phyloP scores from a whole-genome alignment of 371 early-diverging fungal species.

The Syncephalastrum racemosum region DNA sequence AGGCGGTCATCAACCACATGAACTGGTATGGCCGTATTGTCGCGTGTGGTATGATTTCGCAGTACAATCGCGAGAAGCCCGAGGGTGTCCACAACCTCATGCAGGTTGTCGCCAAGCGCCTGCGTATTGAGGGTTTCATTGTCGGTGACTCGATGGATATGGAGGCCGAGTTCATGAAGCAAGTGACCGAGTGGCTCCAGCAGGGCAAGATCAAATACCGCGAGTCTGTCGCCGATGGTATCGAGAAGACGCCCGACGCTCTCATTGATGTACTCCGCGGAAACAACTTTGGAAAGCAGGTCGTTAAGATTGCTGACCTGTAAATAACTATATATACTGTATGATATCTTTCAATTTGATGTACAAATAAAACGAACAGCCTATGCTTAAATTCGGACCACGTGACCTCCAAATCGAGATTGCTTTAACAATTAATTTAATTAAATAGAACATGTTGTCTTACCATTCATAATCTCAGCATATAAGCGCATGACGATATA shows the following conservation, averaged over 20 bases:
- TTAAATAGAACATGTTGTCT: too few species aligned
- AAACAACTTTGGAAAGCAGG: constrained; percentile 82
- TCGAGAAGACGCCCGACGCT: constrained; percentile 79
- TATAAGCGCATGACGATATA: too few species aligned
- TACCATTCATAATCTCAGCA: too few species aligned
- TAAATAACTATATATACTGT: too few species aligned
- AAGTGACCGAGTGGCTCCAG: constrained; percentile 64
- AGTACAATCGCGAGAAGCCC: constrained; percentile 53
- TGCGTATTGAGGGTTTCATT: constrained; percentile 67
- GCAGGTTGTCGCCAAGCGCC: constrained; percentile 36
- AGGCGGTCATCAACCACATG: constrained; percentile 52
- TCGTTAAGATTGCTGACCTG: constrained; percentile 62
- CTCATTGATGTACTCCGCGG: constrained; percentile 78
- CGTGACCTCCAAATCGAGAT: too few species aligned
- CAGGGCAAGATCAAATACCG: constrained; percentile 67
- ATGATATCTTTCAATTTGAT: too few species aligned
- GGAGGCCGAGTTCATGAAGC: constrained; percentile 54
- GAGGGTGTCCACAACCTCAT: constrained; percentile 30
- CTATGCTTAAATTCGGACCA: too few species aligned
- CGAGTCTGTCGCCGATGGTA: constrained; percentile 68
- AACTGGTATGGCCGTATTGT: constrained; percentile 57
- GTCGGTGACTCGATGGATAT: constrained; percentile 54
- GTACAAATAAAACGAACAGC: too few species aligned
- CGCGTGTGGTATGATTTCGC: constrained; percentile 67
- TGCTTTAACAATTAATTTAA: too few species aligned